Evolutionary conservation across 257 asterid genomes (phyloP).

Genomic region (Oldenlandia corymbosa): DNA sequence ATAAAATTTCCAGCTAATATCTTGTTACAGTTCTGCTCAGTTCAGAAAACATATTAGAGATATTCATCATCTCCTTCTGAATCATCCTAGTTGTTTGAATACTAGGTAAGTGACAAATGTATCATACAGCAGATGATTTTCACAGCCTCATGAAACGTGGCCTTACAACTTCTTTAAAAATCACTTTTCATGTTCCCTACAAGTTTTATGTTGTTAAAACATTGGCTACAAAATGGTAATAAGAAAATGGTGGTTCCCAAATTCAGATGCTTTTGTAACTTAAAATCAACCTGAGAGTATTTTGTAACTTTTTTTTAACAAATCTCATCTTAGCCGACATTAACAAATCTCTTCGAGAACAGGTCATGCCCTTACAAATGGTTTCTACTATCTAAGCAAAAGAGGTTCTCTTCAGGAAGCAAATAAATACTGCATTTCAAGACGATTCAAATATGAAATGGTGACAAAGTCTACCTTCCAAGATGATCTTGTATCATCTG

Average conservation of each 20-base stretch:
- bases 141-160: neutral
- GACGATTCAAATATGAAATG: neutral
- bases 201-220: neutral
- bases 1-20: neutral
- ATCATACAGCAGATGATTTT: neutral
- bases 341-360: too few relatives aligned
- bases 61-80: neutral
- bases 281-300: neutral
- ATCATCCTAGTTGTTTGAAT: neutral
- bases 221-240: too few relatives aligned
- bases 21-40: neutral
- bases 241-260: too few relatives aligned
- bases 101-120: neutral
- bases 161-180: too few relatives aligned
- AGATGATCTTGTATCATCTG: slow-evolving; percentile 64
- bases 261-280: neutral
- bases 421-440: neutral
- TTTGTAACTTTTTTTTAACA: neutral
- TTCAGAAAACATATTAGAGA: neutral
- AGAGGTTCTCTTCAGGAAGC: neutral
- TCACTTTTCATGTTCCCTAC: too few relatives aligned
- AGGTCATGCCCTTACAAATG: too few relatives aligned
- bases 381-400: too few relatives aligned
- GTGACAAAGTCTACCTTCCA: slow-evolving; percentile 68
- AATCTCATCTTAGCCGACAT: neutral